Conservation (phyloP, 2,329 filamentous ascomycete species). For the Cladosporium austrohemisphaericum region DNA sequence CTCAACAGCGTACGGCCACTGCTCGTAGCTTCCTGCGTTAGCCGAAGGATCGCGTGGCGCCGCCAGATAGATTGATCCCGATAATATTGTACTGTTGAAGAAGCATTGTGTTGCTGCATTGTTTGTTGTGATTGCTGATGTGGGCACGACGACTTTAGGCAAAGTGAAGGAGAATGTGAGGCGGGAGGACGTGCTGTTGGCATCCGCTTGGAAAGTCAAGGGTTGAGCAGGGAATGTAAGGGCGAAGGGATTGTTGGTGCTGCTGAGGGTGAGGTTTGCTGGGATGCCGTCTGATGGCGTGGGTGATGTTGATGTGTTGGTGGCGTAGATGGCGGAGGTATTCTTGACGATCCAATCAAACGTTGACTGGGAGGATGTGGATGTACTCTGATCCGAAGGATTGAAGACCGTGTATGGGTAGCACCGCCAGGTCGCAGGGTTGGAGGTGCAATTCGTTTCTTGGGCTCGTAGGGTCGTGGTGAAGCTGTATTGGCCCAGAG, state of each 20-base stretch:
- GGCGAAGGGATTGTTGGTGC: slow-evolving; percentile 53
- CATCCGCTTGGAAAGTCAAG: slow-evolving; percentile 48
- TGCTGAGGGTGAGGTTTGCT: slow-evolving; percentile 44
- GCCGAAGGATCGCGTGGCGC: slow-evolving; percentile 18
- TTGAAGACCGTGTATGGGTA: slow-evolving; percentile 54
- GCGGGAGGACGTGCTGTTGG: slow-evolving; percentile 40
- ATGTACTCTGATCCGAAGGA: slow-evolving; percentile 25
- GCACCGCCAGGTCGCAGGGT: slow-evolving; percentile 59
- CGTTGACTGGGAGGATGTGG: slow-evolving; percentile 43
- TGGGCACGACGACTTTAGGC: slow-evolving; percentile 52
- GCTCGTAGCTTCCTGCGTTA: slow-evolving; percentile 31
- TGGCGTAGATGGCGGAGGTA: slow-evolving; percentile 36
- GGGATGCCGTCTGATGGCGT: slow-evolving; percentile 51
- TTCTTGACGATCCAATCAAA: slow-evolving; percentile 61
- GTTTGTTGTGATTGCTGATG: slow-evolving; percentile 40
- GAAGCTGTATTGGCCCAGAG: slow-evolving; percentile 60
- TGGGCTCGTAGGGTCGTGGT: slow-evolving; percentile 55
- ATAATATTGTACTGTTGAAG: slow-evolving; percentile 55
- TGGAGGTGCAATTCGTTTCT: slow-evolving; percentile 55
- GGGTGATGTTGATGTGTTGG: slow-evolving; percentile 51
- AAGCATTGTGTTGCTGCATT: slow-evolving; percentile 53
- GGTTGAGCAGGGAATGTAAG: slow-evolving; percentile 53
- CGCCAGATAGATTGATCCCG: slow-evolving; percentile 54
- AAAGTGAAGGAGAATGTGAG: slow-evolving; percentile 56
- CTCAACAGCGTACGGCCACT: slow-evolving; percentile 59